A percentile compares a stretch with the other conserved stretches of the same genome.
phyloP scores from a whole-genome alignment of 78 protist species.

The Speleostelium caveatum region DNA sequence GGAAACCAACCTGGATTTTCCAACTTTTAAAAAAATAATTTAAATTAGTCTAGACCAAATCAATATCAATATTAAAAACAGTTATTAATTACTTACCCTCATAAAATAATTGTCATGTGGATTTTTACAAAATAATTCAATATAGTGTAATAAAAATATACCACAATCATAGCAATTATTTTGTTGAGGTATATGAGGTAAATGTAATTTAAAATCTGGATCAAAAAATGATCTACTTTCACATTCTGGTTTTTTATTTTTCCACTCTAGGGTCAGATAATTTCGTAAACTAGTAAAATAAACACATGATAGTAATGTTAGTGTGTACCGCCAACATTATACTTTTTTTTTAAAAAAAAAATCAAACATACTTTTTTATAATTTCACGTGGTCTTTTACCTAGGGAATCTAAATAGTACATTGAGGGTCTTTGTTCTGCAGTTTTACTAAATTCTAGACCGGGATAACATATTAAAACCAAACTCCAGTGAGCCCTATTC shows the following conservation, averaged over 20 bases:
- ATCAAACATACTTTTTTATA: background rate
- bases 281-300: constrained; percentile 15
- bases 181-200: constrained; percentile 63
- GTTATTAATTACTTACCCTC: no score
- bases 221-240: constrained; percentile 5
- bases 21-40: background rate
- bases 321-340: no score
- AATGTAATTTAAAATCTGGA: background rate
- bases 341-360: background rate
- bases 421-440: constrained; percentile 2
- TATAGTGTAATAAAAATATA: constrained; percentile 63
- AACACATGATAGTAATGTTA: no score
- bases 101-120: constrained; percentile 38
- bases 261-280: constrained; percentile 65
- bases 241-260: constrained; percentile 1
- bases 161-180: constrained; percentile 75
- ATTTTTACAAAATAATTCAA: constrained; percentile 59
- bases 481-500: constrained; percentile 63
- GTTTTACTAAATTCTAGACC: background rate
- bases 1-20: constrained; percentile 61
- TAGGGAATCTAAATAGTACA: constrained; percentile 71
- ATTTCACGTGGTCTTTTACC: constrained; percentile 3
- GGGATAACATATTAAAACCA: constrained; percentile 66
- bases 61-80: no score
- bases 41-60: no score